phyloP scores from a whole-genome alignment of 129 eudicot genomes.

The Flaveria brownii region DNA sequence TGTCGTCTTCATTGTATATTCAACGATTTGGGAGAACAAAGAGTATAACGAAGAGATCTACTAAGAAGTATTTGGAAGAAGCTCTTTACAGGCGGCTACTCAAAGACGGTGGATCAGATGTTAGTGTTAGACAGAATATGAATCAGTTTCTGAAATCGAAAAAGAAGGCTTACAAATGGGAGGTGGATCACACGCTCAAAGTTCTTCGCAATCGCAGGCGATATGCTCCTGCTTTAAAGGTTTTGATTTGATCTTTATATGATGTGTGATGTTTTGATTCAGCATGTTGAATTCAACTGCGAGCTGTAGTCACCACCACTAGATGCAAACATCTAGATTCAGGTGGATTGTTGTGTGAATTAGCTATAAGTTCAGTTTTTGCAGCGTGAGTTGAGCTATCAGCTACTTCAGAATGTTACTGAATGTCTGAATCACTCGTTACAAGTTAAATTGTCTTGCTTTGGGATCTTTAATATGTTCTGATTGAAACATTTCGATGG shows the following conservation, averaged over 20 bases:
- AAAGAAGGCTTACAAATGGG: slow-evolving; percentile 89
- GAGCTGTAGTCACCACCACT: not conserved
- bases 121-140: slow-evolving; percentile 56
- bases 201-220: slow-evolving; percentile 74
- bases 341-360: not conserved
- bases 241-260: slow-evolving; percentile 14
- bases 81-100: slow-evolving; percentile 77
- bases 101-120: slow-evolving; percentile 74
- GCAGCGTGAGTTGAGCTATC: not conserved
- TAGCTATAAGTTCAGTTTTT: not conserved
- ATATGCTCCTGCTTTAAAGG: slow-evolving; percentile 85
- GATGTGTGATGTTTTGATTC: not conserved
- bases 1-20: slow-evolving; percentile 57
- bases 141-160: slow-evolving; percentile 62
- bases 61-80: slow-evolving; percentile 80
- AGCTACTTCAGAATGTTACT: not conserved
- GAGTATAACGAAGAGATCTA: slow-evolving; percentile 56
- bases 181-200: slow-evolving; percentile 79
- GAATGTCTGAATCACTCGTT: not conserved
- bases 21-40: slow-evolving; percentile 62
- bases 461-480: not conserved
- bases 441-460: not conserved
- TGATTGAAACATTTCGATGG: not conserved
- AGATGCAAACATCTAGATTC: not conserved
- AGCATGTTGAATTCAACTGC: not conserved